Base-by-base conservation (phyloP, 495 filamentous ascomycete species). In the Hypoxylon rickii region DNA sequence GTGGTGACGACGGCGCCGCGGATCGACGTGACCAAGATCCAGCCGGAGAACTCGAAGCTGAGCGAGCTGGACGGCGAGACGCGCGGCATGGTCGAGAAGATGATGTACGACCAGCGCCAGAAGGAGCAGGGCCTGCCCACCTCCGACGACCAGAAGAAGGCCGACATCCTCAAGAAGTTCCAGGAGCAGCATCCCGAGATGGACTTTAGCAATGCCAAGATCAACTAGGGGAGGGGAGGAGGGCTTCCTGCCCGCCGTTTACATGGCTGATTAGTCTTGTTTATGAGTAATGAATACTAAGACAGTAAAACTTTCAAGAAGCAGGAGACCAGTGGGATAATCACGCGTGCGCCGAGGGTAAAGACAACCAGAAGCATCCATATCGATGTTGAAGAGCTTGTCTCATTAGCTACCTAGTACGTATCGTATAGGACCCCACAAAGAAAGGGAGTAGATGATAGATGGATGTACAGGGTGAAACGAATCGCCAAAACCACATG, bases 101-200 rank as follows among this genome's bases (percentile, higher is more conserved):
- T 98, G 94, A 98, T 98, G 94, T 98, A 80, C 63, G 94, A 98
- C 76, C 94, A 98, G 81, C 79, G 89, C 38, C 92, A 96, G 80
- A 97, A 97, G 84, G 94, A 96, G 79, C 20, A 63, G 57, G 94
- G 94, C 5, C 82, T 86, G 68, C 87, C 89, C 63, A 89, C 85
- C 17, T 94, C 88, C 55, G 94, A 97, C 56, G 93, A 98, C 76
- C 83, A 92, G 77, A 86, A 87, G 78, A 97, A 98, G 83, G 70
- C 81, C 73, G 95, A 97, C 31, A 85, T 97, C 66, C 70, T 98
- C 70, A 87, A 89, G 79, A 90, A 92, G 72, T 98, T 97, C 73
- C 86, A 96, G 83, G 78, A 65, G 16, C 73, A 82, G 64, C 77
- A 81, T 37, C 79, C 79, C 21, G 94, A 97, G 84, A 89, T 88